Evolutionary conservation across 2,329 filamentous ascomycete genomes (phyloP).

Genomic region (Ophidiomyces ophidiicola): DNA sequence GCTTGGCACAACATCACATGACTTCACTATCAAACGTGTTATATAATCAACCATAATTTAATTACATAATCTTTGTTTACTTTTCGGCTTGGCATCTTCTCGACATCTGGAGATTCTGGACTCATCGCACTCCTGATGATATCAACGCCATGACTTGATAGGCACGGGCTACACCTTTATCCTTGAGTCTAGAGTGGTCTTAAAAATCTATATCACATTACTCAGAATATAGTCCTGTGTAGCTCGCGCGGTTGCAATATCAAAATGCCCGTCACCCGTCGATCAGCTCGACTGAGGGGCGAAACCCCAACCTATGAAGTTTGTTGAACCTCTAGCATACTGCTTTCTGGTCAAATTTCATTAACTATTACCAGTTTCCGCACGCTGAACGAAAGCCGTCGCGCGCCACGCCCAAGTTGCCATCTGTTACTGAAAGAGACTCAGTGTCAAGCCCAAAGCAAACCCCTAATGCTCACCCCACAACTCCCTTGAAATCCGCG

Average conservation of each 20-base stretch:
- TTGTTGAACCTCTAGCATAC: slow-evolving; percentile 10
- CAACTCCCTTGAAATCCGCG: slow-evolving; percentile 21
- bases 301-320: slow-evolving; percentile 25
- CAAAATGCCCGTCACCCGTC: slow-evolving; percentile 23
- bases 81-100: background rate
- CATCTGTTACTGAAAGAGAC: slow-evolving; percentile 38
- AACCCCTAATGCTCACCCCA: slow-evolving; percentile 15
- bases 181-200: too few species aligned
- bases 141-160: too few species aligned
- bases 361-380: background rate
- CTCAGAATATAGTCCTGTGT: too few species aligned
- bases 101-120: background rate
- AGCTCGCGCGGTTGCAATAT: slow-evolving; percentile 1
- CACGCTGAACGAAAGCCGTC: slow-evolving; percentile 6
- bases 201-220: too few species aligned
- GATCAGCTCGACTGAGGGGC: slow-evolving; percentile 31
- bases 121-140: too few species aligned
- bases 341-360: background rate
- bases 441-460: slow-evolving; percentile 21
- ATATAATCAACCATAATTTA: too few species aligned
- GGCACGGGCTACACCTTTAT: too few species aligned
- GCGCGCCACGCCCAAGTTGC: slow-evolving; percentile 25
- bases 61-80: slow-evolving; percentile 8
- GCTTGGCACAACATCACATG: background rate
- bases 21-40: background rate